A percentile compares a stretch with the other conserved stretches of the same genome.
Evolutionary conservation across 78 protist genomes (phyloP).

Genomic region (Dictyostelium firmibasis): DNA sequence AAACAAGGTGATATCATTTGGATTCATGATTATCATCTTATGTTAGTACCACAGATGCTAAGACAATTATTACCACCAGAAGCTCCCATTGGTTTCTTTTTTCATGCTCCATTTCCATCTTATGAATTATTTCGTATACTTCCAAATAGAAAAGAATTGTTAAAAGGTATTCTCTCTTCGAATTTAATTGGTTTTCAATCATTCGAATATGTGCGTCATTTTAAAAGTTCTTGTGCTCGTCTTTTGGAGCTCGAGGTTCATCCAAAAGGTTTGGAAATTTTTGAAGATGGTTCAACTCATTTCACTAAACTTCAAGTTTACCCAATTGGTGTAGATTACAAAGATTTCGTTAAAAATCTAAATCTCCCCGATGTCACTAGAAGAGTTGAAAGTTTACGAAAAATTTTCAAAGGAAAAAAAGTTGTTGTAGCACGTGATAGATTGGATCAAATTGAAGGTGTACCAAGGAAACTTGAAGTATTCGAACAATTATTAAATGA

Average conservation of each 20-base stretch:
- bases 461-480: constrained; percentile 88
- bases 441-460: constrained; percentile 91
- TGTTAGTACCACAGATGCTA: constrained; percentile 90
- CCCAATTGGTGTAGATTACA: constrained; percentile 56
- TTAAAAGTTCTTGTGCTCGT: constrained; percentile 48
- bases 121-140: constrained; percentile 91
- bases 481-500: constrained; percentile 66
- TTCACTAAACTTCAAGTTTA: constrained; percentile 38
- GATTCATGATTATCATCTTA: constrained; percentile 91
- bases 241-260: constrained; percentile 42
- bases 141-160: constrained; percentile 84
- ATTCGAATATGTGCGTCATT: constrained; percentile 60
- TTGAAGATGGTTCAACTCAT: not conserved
- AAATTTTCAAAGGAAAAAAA: constrained; percentile 58
- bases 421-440: constrained; percentile 88
- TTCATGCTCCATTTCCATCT: constrained; percentile 94
- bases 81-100: constrained; percentile 90
- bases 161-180: constrained; percentile 83
- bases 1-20: constrained; percentile 64
- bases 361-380: not conserved
- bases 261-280: constrained; percentile 44
- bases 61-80: constrained; percentile 15
- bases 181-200: constrained; percentile 91
- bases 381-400: not conserved
- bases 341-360: not conserved